Conservation (phyloP, 2,329 filamentous ascomycete species). For the Stylonectria norvegica region DNA sequence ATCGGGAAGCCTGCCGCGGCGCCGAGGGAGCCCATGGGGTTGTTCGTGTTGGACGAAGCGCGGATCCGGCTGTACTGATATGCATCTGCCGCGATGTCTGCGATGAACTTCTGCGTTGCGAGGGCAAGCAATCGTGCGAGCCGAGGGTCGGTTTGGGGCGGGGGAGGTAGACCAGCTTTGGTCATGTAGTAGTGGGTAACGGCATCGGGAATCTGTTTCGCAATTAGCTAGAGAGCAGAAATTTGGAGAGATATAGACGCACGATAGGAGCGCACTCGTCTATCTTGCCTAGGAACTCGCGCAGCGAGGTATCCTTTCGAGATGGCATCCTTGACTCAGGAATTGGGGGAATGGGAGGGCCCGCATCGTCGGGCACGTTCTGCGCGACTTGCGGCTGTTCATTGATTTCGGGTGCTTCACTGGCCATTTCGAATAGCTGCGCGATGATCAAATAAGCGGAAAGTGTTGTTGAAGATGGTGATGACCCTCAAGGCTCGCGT, state of each 20-base stretch:
- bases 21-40: slow-evolving; percentile 83
- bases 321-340: slow-evolving; percentile 65
- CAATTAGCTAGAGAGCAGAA: slow-evolving; percentile 9
- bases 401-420: slow-evolving; percentile 33
- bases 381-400: slow-evolving; percentile 28
- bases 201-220: slow-evolving; percentile 81
- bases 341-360: slow-evolving; percentile 45
- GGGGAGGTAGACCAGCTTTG: slow-evolving; percentile 87
- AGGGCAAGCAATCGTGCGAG: slow-evolving; percentile 91
- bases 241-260: slow-evolving; percentile 38
- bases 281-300: slow-evolving; percentile 94
- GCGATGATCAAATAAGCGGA: slow-evolving; percentile 9
- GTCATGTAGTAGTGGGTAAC: slow-evolving; percentile 98
- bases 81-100: slow-evolving; percentile 93
- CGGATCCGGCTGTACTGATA: slow-evolving; percentile 98
- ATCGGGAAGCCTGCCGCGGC: slow-evolving; percentile 68
- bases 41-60: slow-evolving; percentile 84
- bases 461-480: neutral
- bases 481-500: slow-evolving; percentile 8
- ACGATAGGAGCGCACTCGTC: slow-evolving; percentile 98
- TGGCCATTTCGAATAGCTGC: slow-evolving; percentile 31
- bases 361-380: slow-evolving; percentile 29
- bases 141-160: slow-evolving; percentile 83
- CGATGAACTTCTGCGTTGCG: slow-evolving; percentile 98
- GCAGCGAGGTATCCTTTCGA: slow-evolving; percentile 87